phyloP scores from a whole-genome alignment of 352 stramenopile species.

The Pythium coloratum region DNA sequence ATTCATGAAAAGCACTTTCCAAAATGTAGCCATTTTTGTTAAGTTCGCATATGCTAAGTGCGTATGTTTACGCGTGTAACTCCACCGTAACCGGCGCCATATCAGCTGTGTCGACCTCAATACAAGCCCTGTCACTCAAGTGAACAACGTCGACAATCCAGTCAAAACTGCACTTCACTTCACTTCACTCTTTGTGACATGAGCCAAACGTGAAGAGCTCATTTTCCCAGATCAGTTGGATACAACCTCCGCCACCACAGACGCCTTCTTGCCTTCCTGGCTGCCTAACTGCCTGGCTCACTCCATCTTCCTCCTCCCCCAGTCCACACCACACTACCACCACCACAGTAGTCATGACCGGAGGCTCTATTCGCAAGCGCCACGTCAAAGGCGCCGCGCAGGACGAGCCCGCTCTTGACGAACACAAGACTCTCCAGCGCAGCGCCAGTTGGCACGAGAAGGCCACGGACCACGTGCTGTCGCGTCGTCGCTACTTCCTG shows the following conservation, averaged over 20 bases:
- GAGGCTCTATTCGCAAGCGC: constrained; percentile 27
- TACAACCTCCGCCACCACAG: background rate
- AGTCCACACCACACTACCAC: background rate
- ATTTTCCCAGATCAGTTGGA: background rate
- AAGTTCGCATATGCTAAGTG: constrained; percentile 11
- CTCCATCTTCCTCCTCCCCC: too few species aligned
- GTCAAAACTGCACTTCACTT: background rate
- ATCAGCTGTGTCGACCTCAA: background rate
- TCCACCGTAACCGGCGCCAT: background rate
- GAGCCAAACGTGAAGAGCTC: constrained; percentile 4
- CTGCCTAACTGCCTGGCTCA: too few species aligned
- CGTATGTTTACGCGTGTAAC: background rate
- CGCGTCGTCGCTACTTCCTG: constrained; percentile 73
- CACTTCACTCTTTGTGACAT: constrained; percentile 11
- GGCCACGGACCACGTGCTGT: constrained; percentile 56
- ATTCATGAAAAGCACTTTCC: background rate
- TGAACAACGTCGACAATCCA: background rate
- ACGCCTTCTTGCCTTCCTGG: background rate
- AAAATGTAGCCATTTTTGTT: constrained; percentile 16
- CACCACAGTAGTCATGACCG: background rate
- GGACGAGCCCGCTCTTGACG: background rate
- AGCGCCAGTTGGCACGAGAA: constrained; percentile 57
- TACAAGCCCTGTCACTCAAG: constrained; percentile 2
- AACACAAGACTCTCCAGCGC: constrained; percentile 31
- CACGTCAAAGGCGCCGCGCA: constrained; percentile 13